Percentiles rank a stretch among this genome's conserved stretches.
Conservation (phyloP, 2,329 filamentous ascomycete species). For the Cladophialophora immunda region DNA sequence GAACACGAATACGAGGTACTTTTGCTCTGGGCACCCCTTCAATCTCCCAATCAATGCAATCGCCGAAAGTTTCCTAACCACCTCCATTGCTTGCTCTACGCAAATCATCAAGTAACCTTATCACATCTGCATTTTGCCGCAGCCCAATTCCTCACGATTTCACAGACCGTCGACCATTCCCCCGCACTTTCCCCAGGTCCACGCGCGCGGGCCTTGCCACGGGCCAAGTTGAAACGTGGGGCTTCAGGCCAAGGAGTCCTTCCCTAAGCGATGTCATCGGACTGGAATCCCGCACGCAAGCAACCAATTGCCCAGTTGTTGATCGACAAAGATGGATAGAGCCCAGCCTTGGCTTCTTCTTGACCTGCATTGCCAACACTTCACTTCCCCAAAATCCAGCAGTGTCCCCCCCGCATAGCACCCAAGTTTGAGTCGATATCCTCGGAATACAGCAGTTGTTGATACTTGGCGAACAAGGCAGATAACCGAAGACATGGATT, state of each 20-base stretch:
- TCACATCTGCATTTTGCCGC: neutral
- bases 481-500: slow-evolving; percentile 5
- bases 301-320: neutral
- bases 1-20: neutral
- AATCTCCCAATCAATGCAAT: neutral
- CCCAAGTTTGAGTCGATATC: neutral
- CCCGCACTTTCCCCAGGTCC: neutral
- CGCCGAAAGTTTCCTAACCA: neutral
- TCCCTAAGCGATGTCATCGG: neutral
- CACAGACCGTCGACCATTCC: neutral
- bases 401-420: neutral
- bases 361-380: neutral
- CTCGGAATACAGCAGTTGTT: slow-evolving; percentile 5
- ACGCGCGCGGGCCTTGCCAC: neutral
- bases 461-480: neutral
- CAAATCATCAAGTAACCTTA: neutral
- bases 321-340: neutral
- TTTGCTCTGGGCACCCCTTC: neutral
- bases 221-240: neutral
- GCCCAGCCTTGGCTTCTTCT: slow-evolving; percentile 18
- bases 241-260: neutral
- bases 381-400: neutral
- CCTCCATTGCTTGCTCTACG: neutral
- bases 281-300: neutral
- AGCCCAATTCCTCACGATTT: neutral